Evolutionary conservation across 2,329 filamentous ascomycete species (phyloP), one percentile per base, ranked within the genome.

Genomic region (Bipolaris oryzae): DNA sequence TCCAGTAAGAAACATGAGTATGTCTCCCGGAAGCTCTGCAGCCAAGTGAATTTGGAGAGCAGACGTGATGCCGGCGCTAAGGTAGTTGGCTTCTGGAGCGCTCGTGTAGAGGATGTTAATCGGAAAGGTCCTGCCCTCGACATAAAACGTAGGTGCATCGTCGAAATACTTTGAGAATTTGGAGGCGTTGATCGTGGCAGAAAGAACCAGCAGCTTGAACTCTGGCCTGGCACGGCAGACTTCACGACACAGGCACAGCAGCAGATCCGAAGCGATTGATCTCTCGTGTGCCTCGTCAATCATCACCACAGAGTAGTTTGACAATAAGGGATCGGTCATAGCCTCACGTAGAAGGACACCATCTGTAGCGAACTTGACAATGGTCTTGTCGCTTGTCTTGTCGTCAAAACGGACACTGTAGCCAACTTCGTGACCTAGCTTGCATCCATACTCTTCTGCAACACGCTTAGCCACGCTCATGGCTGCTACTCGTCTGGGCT

Each of bases 381-480:
- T 82, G 0, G 95, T 98, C 68, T 96, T 96, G 69, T 96, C 92
- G 72, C 48, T 52, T 1, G 92, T 96, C 61, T 88, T 88, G 76
- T 97, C 91, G 73, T 99, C 95, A 68, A 98, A 99, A 59, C 95
- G 90, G 66, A 99, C 96, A 0, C 89, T 89, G 74, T 97, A 99
- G 15, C 95, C 95, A 23, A 98, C 94, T 71, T 97, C 92, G 60
- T 91, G 90, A 0, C 95, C 95, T 10, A 80, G 74, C 94, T 93
- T 57, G 92, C 89, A 0, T 90, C 92, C 80, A 96, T 90, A 42
- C 74, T 99, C 95, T 53, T 98, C 93, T 0, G 94, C 91, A 2
- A 99, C 95, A 82, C 95, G 92, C 42, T 91, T 87, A n/a, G 95
- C 94, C 18, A 98, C 94, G 70, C 90, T 95, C 94, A 98, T 98